A percentile compares a stretch with the other conserved stretches of the same genome.
Conservation (phyloP, 257 asterid genomes). For the Ophiorrhiza pumila region DNA sequence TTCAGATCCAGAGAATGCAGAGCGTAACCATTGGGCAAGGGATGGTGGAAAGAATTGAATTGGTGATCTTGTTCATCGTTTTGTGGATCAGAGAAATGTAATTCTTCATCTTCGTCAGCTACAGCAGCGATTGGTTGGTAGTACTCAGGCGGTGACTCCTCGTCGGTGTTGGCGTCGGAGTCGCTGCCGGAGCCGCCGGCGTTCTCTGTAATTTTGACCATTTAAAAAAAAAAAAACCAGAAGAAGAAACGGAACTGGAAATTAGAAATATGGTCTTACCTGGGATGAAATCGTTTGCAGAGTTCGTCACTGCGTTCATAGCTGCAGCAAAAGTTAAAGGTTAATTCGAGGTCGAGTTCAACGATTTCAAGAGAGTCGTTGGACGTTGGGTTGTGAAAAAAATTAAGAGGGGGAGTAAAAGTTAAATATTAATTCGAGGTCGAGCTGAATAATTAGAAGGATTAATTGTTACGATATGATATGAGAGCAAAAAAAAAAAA, state of each 20-base stretch:
- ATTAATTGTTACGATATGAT: too few species aligned
- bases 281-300: conserved; percentile 6
- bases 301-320: conserved; percentile 18
- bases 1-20: conserved; percentile 50
- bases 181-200: conserved; percentile 43
- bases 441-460: too few species aligned
- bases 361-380: too few species aligned
- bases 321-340: background rate
- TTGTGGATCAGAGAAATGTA: conserved; percentile 16
- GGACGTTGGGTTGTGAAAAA: too few species aligned
- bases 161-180: conserved; percentile 64
- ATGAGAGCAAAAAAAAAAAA: too few species aligned
- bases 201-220: conserved; percentile 26
- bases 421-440: too few species aligned
- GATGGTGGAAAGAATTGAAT: conserved; percentile 23
- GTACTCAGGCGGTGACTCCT: conserved; percentile 38
- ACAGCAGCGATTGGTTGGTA: conserved; percentile 63
- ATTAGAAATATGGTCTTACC: background rate
- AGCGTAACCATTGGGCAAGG: conserved; percentile 53
- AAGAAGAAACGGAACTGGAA: background rate
- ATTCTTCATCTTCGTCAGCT: conserved; percentile 34
- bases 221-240: background rate
- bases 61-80: conserved; percentile 20
- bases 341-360: too few species aligned
- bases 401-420: too few species aligned